These are phyloP conservation scores for Mycena kentingensis DNA, from an alignment of 768 basidiomycete species.

Conservation along the genomic window DNA sequence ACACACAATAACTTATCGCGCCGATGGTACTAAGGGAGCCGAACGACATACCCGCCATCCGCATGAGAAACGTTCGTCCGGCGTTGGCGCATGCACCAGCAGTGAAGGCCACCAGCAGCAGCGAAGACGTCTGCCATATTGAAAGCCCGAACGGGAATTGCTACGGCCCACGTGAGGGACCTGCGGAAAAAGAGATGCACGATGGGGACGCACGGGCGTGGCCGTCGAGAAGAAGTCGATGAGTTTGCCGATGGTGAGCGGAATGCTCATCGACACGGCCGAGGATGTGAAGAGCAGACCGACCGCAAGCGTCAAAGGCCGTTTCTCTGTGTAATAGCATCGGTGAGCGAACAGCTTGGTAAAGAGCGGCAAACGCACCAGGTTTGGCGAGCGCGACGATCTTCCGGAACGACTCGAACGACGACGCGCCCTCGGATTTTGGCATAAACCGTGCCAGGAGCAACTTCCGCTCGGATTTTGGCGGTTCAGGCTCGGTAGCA, in stretches of 20 bases:
- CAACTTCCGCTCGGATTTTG: slow-evolving; percentile 11
- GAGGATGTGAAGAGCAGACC: not conserved
- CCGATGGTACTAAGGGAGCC: not conserved
- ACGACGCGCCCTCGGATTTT: slow-evolving; percentile 50
- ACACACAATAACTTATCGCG: not conserved
- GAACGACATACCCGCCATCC: slow-evolving; percentile 64
- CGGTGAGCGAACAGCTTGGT: no score
- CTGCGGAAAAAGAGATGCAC: slow-evolving; percentile 1
- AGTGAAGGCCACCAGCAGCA: slow-evolving; percentile 76
- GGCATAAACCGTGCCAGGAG: slow-evolving; percentile 30
- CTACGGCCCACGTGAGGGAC: slow-evolving; percentile 34
- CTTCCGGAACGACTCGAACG: slow-evolving; percentile 72
- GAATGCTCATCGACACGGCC: slow-evolving; percentile 80
- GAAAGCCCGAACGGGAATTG: slow-evolving; percentile 81
- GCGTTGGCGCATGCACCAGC: slow-evolving; percentile 88
- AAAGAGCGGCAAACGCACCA: no score
- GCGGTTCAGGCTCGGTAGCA: slow-evolving; percentile 3
- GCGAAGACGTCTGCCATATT: slow-evolving; percentile 74
- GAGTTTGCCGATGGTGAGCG: slow-evolving; percentile 89
- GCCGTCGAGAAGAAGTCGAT: slow-evolving; percentile 89
- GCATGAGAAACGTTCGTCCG: slow-evolving; percentile 81
- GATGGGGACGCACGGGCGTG: slow-evolving; percentile 56
- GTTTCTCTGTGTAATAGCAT: slow-evolving; percentile 56
- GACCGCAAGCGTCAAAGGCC: slow-evolving; percentile 48
- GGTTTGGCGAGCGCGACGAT: slow-evolving; percentile 79